Evolutionary conservation across 2,329 filamentous ascomycete genomes (phyloP).

Genomic region (Trichocomaceae sp.): DNA sequence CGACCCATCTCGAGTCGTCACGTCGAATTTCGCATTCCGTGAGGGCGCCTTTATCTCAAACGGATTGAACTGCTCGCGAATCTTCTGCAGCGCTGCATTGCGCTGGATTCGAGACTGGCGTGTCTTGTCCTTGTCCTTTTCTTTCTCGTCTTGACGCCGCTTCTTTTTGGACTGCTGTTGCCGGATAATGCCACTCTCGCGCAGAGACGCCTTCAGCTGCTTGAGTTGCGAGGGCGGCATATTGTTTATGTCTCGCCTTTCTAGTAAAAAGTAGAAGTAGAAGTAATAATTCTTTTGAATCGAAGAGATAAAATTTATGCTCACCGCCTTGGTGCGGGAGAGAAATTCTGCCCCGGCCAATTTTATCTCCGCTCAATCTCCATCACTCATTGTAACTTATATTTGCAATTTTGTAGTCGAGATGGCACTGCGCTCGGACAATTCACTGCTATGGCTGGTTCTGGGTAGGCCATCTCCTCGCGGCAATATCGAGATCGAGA

Average conservation of each 20-base stretch:
- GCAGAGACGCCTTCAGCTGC: constrained; percentile 82
- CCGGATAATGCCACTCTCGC: constrained; percentile 81
- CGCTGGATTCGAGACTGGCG: constrained; percentile 67
- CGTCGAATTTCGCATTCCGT: constrained; percentile 75
- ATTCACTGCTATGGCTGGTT: constrained; percentile 11
- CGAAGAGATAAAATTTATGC: constrained; percentile 20
- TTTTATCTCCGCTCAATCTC: constrained; percentile 7
- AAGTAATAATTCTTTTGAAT: neutral
- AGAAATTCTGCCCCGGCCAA: constrained; percentile 23
- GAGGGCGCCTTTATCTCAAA: constrained; percentile 85
- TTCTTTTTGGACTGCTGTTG: constrained; percentile 95
- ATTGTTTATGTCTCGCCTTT: constrained; percentile 22
- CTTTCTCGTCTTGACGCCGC: constrained; percentile 64
- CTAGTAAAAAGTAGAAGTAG: too few species aligned
- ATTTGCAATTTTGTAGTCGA: neutral
- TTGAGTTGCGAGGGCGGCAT: constrained; percentile 98
- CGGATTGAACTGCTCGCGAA: constrained; percentile 95
- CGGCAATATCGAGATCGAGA: neutral
- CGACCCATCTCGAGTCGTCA: constrained; percentile 57
- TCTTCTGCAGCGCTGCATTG: constrained; percentile 70
- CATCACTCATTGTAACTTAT: neutral
- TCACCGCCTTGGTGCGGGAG: constrained; percentile 27
- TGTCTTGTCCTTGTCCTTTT: constrained; percentile 53
- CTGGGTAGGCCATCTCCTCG: neutral
- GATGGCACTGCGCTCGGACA: constrained; percentile 10